Evolutionary conservation across 164 flowering plant species (phyloP).

Genomic region (Berberis thunbergii): DNA sequence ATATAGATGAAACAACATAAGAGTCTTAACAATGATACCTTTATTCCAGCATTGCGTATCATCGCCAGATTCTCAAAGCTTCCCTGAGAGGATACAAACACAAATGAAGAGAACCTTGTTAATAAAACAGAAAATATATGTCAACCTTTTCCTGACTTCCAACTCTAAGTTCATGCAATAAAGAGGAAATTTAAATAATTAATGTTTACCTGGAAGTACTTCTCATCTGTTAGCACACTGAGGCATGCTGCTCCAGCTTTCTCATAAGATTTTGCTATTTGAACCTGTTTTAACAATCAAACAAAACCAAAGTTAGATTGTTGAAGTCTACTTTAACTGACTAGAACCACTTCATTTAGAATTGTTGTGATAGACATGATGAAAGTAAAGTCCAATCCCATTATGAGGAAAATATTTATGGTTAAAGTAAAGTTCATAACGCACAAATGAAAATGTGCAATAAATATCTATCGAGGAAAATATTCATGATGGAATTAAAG

Average conservation of each 20-base stretch:
- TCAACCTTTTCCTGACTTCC: not conserved
- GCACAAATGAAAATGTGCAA: no score
- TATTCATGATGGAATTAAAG: no score
- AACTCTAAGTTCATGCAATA: not conserved
- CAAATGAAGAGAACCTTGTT: not conserved
- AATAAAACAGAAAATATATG: not conserved
- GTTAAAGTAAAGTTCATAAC: no score
- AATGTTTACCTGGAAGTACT: slow-evolving; percentile 65
- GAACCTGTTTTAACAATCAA: slow-evolving; percentile 41
- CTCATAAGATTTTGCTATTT: slow-evolving; percentile 88
- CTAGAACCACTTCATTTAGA: no score
- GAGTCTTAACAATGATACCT: slow-evolving; percentile 35
- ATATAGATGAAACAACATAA: not conserved
- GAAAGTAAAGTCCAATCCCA: no score
- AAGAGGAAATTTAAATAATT: not conserved
- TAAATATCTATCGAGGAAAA: no score
- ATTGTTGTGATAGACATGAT: no score
- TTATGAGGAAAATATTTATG: no score
- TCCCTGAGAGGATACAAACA: slow-evolving; percentile 34
- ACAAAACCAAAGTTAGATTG: not conserved
- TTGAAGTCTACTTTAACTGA: not conserved
- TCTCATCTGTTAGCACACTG: slow-evolving; percentile 89
- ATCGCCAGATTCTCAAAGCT: slow-evolving; percentile 84
- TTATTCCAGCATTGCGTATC: slow-evolving; percentile 75
- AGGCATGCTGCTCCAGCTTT: slow-evolving; percentile 99